Evolutionary conservation across 2,329 filamentous ascomycete species (phyloP), one percentile per base, ranked within the genome.

Genomic region (Gnomoniopsis sp.): DNA sequence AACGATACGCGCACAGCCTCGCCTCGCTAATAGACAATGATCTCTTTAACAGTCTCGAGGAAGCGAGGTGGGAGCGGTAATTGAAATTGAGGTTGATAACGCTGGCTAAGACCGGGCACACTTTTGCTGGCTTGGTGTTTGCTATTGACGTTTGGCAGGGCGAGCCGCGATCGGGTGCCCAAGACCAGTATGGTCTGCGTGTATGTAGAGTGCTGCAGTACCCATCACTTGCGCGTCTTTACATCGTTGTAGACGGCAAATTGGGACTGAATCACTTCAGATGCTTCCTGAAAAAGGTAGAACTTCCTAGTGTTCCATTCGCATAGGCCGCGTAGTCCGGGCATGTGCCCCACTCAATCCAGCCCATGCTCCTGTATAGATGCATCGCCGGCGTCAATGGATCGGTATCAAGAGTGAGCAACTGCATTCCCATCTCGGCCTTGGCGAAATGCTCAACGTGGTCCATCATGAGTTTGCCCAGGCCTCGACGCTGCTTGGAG

Each of bases 261-360:
- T 41, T 6, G 4, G 38, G 12, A 15, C 12, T 6, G 2, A 8
- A 46, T 47, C 30, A 57, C 15, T 19, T 48, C n/a, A 51, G 50
- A 38, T 14, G 3, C 54, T 68, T 69, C 44, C 49, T 52, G 43
- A 67, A 68, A 52, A 68, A 68, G 2, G 60, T 63, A 48, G 59
- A 60, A 30, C 60, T 63, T n/a, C 59, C 59, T 48, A 60, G 53
- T 19, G 23, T 43, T 47, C 65, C 65, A 44, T 64, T 62, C 10
- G 66, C 66, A 26, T 55, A 65, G 44, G 57, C 55, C 6, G 65
- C 64, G 54, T 68, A 68, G 12, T 58, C 57, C 2, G 59, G 72
- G 63, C 67, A 69, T 55, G 53, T 59, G 0, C 69, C 69, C 65
- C 65, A 70, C 49, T 69, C 65, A 3, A 36, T 65, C 68, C 68